Evolutionary conservation across 176 grass and related monocot genomes (phyloP).

Genomic region (Carex pumila): DNA sequence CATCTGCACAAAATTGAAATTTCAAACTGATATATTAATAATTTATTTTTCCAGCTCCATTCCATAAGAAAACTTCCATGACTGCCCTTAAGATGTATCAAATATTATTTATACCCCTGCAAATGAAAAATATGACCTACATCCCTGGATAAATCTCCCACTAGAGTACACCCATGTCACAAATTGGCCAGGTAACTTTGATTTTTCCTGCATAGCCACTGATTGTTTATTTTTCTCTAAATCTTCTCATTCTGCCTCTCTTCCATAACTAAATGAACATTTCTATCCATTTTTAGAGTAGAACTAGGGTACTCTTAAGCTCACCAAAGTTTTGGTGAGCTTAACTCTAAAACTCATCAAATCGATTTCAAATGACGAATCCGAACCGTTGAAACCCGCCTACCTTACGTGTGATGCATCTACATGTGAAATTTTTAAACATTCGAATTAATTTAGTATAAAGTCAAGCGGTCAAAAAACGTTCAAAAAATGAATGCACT

Average conservation of each 20-base stretch:
- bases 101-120: not conserved
- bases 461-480: too few relatives aligned
- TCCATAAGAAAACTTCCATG: not conserved
- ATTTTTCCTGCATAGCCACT: not conserved
- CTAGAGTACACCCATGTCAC: not conserved
- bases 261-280: not conserved
- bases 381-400: too few relatives aligned
- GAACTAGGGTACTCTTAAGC: too few relatives aligned
- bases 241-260: not conserved
- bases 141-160: not conserved
- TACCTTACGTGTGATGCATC: too few relatives aligned
- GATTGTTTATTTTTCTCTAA: not conserved
- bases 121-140: not conserved
- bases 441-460: too few relatives aligned
- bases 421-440: too few relatives aligned
- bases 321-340: too few relatives aligned
- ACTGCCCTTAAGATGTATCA: not conserved
- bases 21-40: conserved; percentile 13
- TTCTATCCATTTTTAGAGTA: not conserved
- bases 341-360: too few relatives aligned
- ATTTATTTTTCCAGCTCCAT: not conserved
- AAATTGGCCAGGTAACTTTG: not conserved
- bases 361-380: too few relatives aligned
- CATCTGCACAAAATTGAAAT: conserved; percentile 45
- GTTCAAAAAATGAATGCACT: too few relatives aligned